Conservation (phyloP, 176 grass and related monocot genomes). For the Typha latifolia region DNA sequence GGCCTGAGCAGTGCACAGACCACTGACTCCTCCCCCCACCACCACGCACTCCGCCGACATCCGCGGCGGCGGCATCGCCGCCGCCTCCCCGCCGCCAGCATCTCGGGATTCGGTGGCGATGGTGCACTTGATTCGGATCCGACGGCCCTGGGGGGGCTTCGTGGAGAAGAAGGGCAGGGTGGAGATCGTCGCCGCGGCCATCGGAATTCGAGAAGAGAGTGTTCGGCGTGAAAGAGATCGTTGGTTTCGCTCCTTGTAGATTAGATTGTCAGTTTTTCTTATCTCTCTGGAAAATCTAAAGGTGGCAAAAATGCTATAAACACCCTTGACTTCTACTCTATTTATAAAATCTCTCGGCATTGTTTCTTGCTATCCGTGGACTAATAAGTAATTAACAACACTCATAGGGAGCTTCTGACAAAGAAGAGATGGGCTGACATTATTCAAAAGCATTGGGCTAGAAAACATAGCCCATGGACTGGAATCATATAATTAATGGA, state of each 20-base stretch:
- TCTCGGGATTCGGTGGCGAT: constrained; percentile 6
- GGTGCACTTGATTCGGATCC: neutral
- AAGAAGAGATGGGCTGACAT: too few species aligned
- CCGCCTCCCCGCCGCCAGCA: constrained; percentile 7
- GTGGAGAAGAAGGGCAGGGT: neutral
- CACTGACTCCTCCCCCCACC: constrained; percentile 76
- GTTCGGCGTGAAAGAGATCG: neutral
- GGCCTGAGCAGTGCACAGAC: constrained; percentile 87
- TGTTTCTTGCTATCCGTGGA: too few species aligned
- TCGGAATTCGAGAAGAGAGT: neutral
- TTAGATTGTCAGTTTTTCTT: neutral
- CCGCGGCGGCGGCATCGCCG: constrained; percentile 16
- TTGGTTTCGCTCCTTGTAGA: neutral
- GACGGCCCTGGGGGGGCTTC: neutral
- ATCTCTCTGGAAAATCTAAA: neutral
- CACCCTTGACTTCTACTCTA: neutral
- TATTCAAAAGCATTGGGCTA: too few species aligned
- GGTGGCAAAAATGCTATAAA: neutral
- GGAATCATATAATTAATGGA: too few species aligned
- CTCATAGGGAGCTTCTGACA: too few species aligned
- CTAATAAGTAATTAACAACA: too few species aligned
- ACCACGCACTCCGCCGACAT: constrained; percentile 70
- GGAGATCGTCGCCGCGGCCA: constrained; percentile 1
- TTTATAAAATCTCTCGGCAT: neutral
- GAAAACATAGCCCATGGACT: too few species aligned